Conservation (phyloP, 2,329 filamentous ascomycete genomes). For the Microdochium bolleyi region DNA sequence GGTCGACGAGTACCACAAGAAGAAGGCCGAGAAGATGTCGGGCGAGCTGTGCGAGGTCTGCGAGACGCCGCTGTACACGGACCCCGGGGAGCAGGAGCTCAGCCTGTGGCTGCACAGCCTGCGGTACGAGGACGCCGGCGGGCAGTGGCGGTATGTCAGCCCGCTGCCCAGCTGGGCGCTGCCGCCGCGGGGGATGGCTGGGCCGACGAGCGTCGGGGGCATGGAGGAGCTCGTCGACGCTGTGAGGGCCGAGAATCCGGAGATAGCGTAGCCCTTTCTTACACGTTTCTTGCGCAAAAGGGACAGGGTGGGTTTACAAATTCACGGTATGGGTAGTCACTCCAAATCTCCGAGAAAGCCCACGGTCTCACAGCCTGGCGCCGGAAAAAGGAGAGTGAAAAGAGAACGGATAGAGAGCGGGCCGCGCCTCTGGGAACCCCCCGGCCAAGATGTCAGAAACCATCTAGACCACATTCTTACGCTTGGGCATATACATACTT, state of each 20-base stretch:
- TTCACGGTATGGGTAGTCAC: no score
- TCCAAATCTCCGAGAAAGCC: no score
- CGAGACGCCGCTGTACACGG: constrained; percentile 83
- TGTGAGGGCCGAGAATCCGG: constrained; percentile 35
- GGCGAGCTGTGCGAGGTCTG: constrained; percentile 76
- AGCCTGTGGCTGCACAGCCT: constrained; percentile 91
- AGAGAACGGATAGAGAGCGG: no score
- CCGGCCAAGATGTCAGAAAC: no score
- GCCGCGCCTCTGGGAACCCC: no score
- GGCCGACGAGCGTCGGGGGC: constrained; percentile 59
- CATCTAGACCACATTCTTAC: no score
- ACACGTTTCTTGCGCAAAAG: no score
- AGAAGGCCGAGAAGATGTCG: constrained; percentile 88
- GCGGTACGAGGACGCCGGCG: constrained; percentile 76
- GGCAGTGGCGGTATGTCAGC: constrained; percentile 82
- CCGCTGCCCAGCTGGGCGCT: constrained; percentile 80
- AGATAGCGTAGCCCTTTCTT: constrained; percentile 18
- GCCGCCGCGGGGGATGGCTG: constrained; percentile 64
- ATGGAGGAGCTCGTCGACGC: constrained; percentile 52
- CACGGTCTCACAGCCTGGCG: no score
- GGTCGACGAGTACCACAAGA: constrained; percentile 82
- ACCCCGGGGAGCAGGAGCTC: constrained; percentile 83
- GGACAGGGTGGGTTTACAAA: no score
- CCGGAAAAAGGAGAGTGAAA: no score
- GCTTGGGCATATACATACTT: no score